Evolutionary conservation across 2,329 filamentous ascomycete species (phyloP), one percentile per base, ranked within the genome.

Genomic region (Pseudomassariella vexata): DNA sequence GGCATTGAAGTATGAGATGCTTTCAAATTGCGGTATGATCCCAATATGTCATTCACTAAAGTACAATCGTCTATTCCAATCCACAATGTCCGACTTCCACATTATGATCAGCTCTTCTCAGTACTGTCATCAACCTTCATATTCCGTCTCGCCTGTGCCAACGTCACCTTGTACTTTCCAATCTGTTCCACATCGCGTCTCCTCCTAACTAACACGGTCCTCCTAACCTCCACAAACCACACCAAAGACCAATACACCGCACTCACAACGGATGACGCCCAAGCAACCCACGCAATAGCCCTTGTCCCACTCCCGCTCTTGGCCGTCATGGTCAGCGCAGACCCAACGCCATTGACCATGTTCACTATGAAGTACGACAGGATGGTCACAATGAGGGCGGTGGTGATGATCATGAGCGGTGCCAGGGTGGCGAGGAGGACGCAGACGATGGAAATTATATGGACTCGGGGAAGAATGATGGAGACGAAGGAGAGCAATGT

Each of bases 171-270:
- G 23, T 24, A 32, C 8, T 26, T 10, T 5, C 30, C 30, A 18
- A 25, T 19, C 8, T 32, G 15, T 16, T 32, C 30, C 3, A 7
- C 23, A n/a, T 16, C 23, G 4, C 30, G 30, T 12, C 30, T 22
- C 17, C 19, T 21, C 9, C 30, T 22, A 5, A 24, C 22, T 24
- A n/a, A 32, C 16, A 26, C 10, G 23, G 22, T 21, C 18, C 12
- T 17, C 6, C 30, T 9, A n/a, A 18, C 30, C 17, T 34, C 32
- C 24, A 34, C 32, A 14, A 21, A 34, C 32, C 32, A 34, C 19
- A 34, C 21, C 8, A 29, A 20, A 26, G 16, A 9, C 32, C 32
- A 34, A 26, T 34, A 34, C 9, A 22, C 6, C 9, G 25, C 10
- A 18, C 24, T 28, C 8, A 28, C 19, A 9, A 19, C 6, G 10